Evolutionary conservation across 2,329 filamentous ascomycete genomes (phyloP), one percentile per base, ranked within the genome.

Genomic region (Ciborinia camelliae): DNA sequence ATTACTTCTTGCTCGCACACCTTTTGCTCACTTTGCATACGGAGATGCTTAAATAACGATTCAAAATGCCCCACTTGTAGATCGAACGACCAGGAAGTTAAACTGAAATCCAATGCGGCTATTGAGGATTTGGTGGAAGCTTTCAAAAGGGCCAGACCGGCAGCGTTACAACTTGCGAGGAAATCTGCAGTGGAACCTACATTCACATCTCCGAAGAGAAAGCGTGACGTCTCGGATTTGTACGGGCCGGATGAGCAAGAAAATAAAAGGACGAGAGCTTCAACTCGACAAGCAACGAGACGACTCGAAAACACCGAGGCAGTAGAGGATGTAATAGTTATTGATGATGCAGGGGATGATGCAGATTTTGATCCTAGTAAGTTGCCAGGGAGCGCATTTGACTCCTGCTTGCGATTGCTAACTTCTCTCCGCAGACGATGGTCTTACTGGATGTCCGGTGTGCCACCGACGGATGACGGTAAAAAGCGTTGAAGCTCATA

Each of bases 11-110:
- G 95, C 79, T 90, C 87, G 62, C 95, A 99, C 76, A 98, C 95
- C 0, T 99, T 99, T 75, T 99, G 95, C 81, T 97, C 94, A 8
- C 80, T 96, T 62, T 99, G 95, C 76, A 98, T 99, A 75, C 90
- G 95, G 37, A 84, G 93, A 68, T 92, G 90, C 67, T 82, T 99
- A 0, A 88, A 89, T 2, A 84, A 85, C 39, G 92, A 97, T 70
- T 90, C 92, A 10, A 92, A 90, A 77, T 99, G 95, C 72, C 95
- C 95, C 0, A 81, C 91, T 1, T 99, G 95, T 77, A 87, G 92
- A 60, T 80, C 85, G 7, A 77, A 81, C 0, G 91, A 96, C 70
- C 92, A 97, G 75, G 92, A 94, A 75, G 84, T 91, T 67, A 95
- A 91, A 75, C 75, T 99, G 70, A 84, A 92, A 65, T 88, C 89